Percentiles rank a stretch among this genome's conserved stretches.
Evolutionary conservation across 495 filamentous ascomycete genomes (phyloP).

Genomic region (Penicillium salamii): DNA sequence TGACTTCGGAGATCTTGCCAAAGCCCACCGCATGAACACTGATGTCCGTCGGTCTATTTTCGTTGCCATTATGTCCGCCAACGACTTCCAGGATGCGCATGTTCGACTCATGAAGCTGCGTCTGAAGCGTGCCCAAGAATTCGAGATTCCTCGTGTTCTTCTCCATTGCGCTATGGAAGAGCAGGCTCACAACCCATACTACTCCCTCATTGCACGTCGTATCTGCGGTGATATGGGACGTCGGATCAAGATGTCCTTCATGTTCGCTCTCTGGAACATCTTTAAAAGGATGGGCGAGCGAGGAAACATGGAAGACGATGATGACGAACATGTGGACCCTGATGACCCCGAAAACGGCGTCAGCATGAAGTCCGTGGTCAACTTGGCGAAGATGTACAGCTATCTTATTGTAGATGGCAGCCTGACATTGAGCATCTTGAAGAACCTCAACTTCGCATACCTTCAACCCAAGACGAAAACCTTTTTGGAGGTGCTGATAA

Average conservation of each 20-base stretch:
- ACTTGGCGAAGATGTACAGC: constrained; percentile 84
- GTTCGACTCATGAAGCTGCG: constrained; percentile 73
- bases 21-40: constrained; percentile 90
- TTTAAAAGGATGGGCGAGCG: constrained; percentile 81
- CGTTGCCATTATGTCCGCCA: constrained; percentile 81
- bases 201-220: constrained; percentile 75
- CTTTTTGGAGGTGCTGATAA: constrained; percentile 77
- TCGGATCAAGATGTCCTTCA: constrained; percentile 76
- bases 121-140: constrained; percentile 80
- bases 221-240: constrained; percentile 64
- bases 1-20: constrained; percentile 72
- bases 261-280: constrained; percentile 81
- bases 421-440: constrained; percentile 65
- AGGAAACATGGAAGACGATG: constrained; percentile 53
- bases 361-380: constrained; percentile 69
- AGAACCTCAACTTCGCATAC: constrained; percentile 73
- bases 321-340: constrained; percentile 47
- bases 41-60: constrained; percentile 91
- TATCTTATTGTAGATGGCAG: constrained; percentile 64
- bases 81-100: constrained; percentile 81
- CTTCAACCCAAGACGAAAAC: constrained; percentile 71
- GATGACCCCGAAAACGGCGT: constrained; percentile 47
- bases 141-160: constrained; percentile 83
- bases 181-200: constrained; percentile 86
- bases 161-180: constrained; percentile 85